Base-by-base conservation (phyloP, 495 filamentous ascomycete species). In the Staphylotrichum tortipilum region DNA sequence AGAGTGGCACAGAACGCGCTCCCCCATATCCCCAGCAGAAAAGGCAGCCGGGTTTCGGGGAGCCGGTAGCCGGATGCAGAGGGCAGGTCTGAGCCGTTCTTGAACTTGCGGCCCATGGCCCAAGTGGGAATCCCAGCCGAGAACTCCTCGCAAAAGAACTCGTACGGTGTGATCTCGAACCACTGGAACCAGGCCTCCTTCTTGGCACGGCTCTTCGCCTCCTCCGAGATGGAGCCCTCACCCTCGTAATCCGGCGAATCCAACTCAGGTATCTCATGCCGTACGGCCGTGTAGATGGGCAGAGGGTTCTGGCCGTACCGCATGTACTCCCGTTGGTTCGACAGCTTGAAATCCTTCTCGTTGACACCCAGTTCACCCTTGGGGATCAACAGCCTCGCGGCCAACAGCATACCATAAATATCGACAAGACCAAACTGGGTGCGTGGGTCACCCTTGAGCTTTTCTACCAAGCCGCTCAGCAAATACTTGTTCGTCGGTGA, bases 131-230 rank as follows among this genome's bases (percentile, higher is more conserved):
- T 96, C 11, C 92, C 90, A 15, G 91, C 91, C 41, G 66, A 63
- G 37, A 77, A 82, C 53, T 97, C 92, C 63, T 98, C 92, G 61
- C 88, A 95, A 65, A 89, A 96, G 56, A 98, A 82, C 66, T 98
- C 92, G 56, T 94, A 98, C 0, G 92, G 92, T 0, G 88, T 94
- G 49, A 90, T 81, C 54, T 98, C 92, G 56, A 95, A 97, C 92
- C 92, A 98, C 58, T 98, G 91, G 55, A 98, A 98, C 87, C 89
- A 98, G 3, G 86, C 75, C 61, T 92, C 81, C 44, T 74, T 76
- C 55, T 78, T 81, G 3, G 88, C 83, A 43, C 79, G 75, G 47
- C 77, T 77, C 55, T 85, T 83, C 0, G 65, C 70, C 35, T 67
- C 68, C 44, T 82, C 71, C 1, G 69, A 59, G 3, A 63, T 44